Percentiles rank a stretch among this genome's conserved stretches.
These are phyloP conservation scores for Tuctoria greenei DNA, from an alignment of 176 grass and related monocot species.

Conservation along the genomic window DNA sequence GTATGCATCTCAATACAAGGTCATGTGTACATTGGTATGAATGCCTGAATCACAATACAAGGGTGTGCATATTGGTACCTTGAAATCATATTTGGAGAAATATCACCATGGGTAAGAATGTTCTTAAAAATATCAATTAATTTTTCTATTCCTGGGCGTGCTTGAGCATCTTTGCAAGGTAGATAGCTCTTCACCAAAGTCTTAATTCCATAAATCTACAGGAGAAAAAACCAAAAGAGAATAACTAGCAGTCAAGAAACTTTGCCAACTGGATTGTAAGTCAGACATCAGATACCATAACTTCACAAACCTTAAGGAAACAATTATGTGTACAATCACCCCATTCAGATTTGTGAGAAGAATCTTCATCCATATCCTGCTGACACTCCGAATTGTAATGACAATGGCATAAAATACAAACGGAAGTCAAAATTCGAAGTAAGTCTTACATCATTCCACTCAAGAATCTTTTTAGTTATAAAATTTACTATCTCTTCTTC, in stretches of 20 bases:
- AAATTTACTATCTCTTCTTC: slow-evolving; percentile 93
- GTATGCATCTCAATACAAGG: no score
- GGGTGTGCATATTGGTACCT: slow-evolving; percentile 47
- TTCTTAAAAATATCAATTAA: slow-evolving; percentile 83
- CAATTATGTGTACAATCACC: slow-evolving; percentile 66
- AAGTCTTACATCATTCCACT: slow-evolving; percentile 70
- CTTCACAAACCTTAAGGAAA: slow-evolving; percentile 70
- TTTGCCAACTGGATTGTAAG: slow-evolving; percentile 6
- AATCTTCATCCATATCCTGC: slow-evolving; percentile 56
- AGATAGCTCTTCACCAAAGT: slow-evolving; percentile 97
- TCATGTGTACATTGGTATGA: not conserved
- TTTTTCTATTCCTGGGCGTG: slow-evolving; percentile 86
- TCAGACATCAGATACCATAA: slow-evolving; percentile 25
- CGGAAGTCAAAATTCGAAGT: not conserved
- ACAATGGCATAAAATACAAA: slow-evolving; percentile 29
- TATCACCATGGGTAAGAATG: slow-evolving; percentile 85
- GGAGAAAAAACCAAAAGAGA: slow-evolving; percentile 36
- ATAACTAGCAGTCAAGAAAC: slow-evolving; percentile 26
- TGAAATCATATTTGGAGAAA: slow-evolving; percentile 68
- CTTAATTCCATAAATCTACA: slow-evolving; percentile 97
- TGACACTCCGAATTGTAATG: slow-evolving; percentile 41
- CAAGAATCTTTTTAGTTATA: slow-evolving; percentile 80
- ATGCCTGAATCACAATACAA: slow-evolving; percentile 30
- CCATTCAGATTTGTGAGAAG: slow-evolving; percentile 76
- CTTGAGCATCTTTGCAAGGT: slow-evolving; percentile 80